Percentiles rank a stretch among this genome's conserved stretches.
Evolutionary conservation across 495 filamentous ascomycete genomes (phyloP).

Genomic region (Pseudotulostoma volvatum): DNA sequence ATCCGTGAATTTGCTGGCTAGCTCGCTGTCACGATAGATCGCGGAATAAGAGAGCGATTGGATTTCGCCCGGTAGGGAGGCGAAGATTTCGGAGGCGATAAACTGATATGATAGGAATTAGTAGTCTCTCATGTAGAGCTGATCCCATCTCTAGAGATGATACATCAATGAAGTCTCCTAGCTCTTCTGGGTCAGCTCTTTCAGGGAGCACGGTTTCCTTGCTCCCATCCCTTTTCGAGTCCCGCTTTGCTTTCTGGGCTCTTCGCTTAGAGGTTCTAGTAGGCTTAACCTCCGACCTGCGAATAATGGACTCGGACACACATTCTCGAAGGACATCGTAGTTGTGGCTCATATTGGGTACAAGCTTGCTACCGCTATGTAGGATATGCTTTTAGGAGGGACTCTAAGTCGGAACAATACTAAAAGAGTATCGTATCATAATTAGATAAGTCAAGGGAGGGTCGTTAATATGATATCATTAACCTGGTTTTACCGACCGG

Average conservation of each 20-base stretch:
- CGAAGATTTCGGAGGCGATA: conserved; percentile 52
- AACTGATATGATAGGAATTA: no score
- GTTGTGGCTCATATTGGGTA: no score
- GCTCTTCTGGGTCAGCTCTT: conserved; percentile 41
- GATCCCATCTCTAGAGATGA: conserved; percentile 2
- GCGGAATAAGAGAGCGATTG: conserved; percentile 43
- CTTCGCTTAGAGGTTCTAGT: conserved; percentile 27
- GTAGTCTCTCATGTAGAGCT: no score
- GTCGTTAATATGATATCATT: no score
- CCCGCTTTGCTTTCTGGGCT: conserved; percentile 22
- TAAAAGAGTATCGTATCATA: no score
- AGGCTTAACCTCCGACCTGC: conserved; percentile 30
- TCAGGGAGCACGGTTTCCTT: conserved; percentile 5
- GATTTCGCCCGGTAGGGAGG: conserved; percentile 40
- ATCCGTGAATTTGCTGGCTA: conserved; percentile 33
- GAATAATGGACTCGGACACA: conserved; percentile 39
- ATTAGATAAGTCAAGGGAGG: no score
- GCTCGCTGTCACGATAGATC: conserved; percentile 28
- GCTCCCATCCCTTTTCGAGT: conserved; percentile 9
- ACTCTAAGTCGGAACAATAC: no score
- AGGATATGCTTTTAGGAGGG: no score
- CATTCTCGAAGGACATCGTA: conserved; percentile 58
- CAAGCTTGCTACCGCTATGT: no score
- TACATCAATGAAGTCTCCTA: conserved; percentile 59
- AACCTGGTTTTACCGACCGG: no score